phyloP scores from a whole-genome alignment of 495 filamentous ascomycete genomes.

The Penicillium desertorum region DNA sequence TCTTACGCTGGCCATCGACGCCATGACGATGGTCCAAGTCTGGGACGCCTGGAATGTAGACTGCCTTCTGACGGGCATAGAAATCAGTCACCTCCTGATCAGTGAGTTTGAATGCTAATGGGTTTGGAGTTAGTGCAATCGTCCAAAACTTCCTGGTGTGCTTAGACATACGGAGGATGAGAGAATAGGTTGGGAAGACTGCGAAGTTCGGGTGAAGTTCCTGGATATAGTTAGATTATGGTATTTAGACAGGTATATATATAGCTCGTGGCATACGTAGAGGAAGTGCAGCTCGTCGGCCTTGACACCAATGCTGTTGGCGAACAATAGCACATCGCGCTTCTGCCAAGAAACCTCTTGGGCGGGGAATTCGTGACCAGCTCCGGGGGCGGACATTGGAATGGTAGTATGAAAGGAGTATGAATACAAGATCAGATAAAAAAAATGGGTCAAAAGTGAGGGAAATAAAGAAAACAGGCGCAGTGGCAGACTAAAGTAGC shows the following conservation, averaged over 20 bases:
- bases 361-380: constrained; percentile 74
- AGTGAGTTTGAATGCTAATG: constrained; percentile 73
- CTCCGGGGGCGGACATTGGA: constrained; percentile 60
- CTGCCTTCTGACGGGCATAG: constrained; percentile 60
- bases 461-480: constrained; percentile 4
- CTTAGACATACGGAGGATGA: constrained; percentile 66
- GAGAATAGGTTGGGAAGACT: constrained; percentile 84
- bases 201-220: constrained; percentile 80
- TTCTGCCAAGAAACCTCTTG: constrained; percentile 78
- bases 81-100: constrained; percentile 81
- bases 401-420: constrained; percentile 7
- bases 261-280: constrained; percentile 57
- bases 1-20: constrained; percentile 82
- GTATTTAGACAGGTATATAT: background rate
- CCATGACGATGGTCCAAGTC: constrained; percentile 70
- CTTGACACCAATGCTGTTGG: constrained; percentile 80
- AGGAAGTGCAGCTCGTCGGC: constrained; percentile 88
- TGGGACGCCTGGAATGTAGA: constrained; percentile 72
- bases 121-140: constrained; percentile 9
- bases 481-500: constrained; percentile 21
- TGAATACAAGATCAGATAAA: background rate
- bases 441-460: background rate
- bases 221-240: constrained; percentile 39
- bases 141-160: background rate
- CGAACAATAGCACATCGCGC: constrained; percentile 82